Evolutionary conservation across 2,329 filamentous ascomycete genomes (phyloP), one percentile per base, ranked within the genome.

Genomic region (Neonectria faginata): DNA sequence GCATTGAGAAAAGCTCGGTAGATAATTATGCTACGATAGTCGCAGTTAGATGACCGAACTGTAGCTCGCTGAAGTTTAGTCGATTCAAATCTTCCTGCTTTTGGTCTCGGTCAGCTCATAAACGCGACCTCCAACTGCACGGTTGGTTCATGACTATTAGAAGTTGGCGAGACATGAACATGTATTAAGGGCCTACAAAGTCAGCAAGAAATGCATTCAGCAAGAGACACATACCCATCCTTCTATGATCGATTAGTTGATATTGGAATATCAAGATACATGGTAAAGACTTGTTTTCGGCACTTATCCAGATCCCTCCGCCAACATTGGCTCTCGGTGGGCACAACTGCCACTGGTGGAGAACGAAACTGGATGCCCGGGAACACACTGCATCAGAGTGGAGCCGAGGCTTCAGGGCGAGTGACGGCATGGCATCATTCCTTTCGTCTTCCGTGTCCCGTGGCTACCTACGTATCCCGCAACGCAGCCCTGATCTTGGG

Each of bases 361-460:
- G 33, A 39, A 7, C 4, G 33, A 39, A 39, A 39, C 33, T 39
- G 14, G 33, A 16, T 14, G 33, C 14, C 33, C 27, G 20, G 20
- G 56, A 54, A 22, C 22, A 22, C 22, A 22, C 41, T 57, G 56
- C 48, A 33, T 16, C 27, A 51, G 53, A 63, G 70, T 70, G 63
- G 68, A 36, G 59, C 27, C 50, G 44, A 65, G 54, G n/a, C 42
- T 50, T 52, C 27, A 50, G 60, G 42, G 58, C 60, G 58, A 71
- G 67, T 67, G 64, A 65, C 64, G 52, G 52, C 64, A 66, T 65
- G 54, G 58, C 55, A 59, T 67, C 64, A 60, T 57, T 55, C 47
- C 41, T 31, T 60, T 44, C 36, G 56, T 36, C 51, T 53, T 45
- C 11, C 27, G 27, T 57, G 57, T 57, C 57, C 22, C 25, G 18